Evolutionary conservation across 805 yeast species (phyloP), one percentile per base, ranked within the genome.

Genomic region (Teunomyces aglyptinius): DNA sequence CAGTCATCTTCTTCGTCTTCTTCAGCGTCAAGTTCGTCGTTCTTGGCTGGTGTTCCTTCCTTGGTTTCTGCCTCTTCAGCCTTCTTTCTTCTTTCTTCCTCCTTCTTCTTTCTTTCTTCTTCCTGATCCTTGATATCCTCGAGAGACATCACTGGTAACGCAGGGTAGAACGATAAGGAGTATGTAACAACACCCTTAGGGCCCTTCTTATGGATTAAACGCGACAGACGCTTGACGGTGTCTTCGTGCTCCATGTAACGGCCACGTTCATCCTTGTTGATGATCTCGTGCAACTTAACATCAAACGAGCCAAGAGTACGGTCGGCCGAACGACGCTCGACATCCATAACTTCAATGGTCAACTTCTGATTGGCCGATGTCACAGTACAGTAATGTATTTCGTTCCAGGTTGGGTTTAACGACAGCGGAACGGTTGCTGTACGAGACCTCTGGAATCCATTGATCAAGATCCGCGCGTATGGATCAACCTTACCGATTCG

Each of bases 401-500:
- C 91, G 61, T 91, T 82, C 87, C 89, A 94, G 5, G 80, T 81
- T 5, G 99, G 99, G 52, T 86, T 74, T 56, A 84, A 72, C 0
- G 88, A 82, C 19, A 84, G 79, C 18, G 80, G 83, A 46, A 73
- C 64, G 10, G 88, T 79, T 46, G 79, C 76, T 2, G 97, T 94
- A 67, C 98, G 81, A 16, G 84, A 87, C 61, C 81, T 82, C 54
- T 81, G 82, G 54, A 81, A 74, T 49, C 90, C 90, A 61, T 90
- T 91, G 41, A 89, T 77, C 59, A 89, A 68, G 12, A 92, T 72
- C 58, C 96, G 82, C 6, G 83, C 81, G 61, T 92, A 94, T 38
- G 99, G 99, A 67, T 94, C 98, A 61, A 90, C 82, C 57, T 83
- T 88, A 49, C 98, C 98, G 49, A 94, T 76, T 46, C 81, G 85